Percentiles rank a stretch among this genome's conserved stretches.
These are phyloP conservation scores for Daucus carota DNA, from an alignment of 129 eudicot genomes.

Conservation along the genomic window DH1_v3.0 NC_030384.2:15710501-15711000, in stretches of 20 bases:
- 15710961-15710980: constrained; percentile 40
- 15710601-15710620: background rate
- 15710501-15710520: constrained; percentile 56
- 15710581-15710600: background rate
- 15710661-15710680: background rate
- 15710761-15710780: constrained; percentile 96
- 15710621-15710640: background rate
- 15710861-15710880: background rate
- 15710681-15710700: background rate
- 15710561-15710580: background rate
- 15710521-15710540: constrained; percentile 25
- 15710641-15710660: background rate
- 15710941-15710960: background rate
- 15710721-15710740: constrained; percentile 3
- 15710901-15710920: background rate
- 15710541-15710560: constrained; percentile 6
- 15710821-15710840: background rate
- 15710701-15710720: background rate
- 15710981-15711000: constrained; percentile 93
- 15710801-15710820: constrained; percentile 61
- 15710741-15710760: constrained; percentile 90
- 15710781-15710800: constrained; percentile 92
- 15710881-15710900: background rate
- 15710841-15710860: background rate
- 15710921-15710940: background rate